phyloP scores from a whole-genome alignment of 495 filamentous ascomycete genomes.

The Talaromyces adpressus region DNA sequence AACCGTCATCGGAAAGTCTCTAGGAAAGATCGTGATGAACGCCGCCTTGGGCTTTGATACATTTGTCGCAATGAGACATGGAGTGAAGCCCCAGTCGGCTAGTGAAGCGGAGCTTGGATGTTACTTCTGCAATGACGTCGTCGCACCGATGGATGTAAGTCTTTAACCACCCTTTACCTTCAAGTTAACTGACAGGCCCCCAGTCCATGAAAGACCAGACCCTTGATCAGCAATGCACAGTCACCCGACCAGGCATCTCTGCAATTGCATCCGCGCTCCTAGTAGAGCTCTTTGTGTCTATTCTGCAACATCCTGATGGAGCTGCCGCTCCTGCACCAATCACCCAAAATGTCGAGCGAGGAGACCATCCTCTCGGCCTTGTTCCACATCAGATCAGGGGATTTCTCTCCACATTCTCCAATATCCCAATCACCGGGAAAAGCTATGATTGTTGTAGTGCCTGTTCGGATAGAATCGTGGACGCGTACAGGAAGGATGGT shows the following conservation, averaged over 20 bases:
- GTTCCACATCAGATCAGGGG: conserved; percentile 92
- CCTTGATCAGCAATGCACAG: conserved; percentile 96
- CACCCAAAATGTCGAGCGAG: conserved; percentile 44
- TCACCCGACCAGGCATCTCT: conserved; percentile 88
- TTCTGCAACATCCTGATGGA: conserved; percentile 75
- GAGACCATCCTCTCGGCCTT: conserved; percentile 73
- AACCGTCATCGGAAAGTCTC: conserved; percentile 93
- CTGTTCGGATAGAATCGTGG: conserved; percentile 70
- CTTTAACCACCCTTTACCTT: not conserved
- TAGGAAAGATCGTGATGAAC: conserved; percentile 92
- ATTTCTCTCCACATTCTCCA: conserved; percentile 80
- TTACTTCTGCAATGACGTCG: conserved; percentile 98
- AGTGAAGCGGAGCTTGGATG: conserved; percentile 64
- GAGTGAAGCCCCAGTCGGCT: conserved; percentile 40
- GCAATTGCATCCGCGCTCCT: conserved; percentile 88
- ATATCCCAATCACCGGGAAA: conserved; percentile 69
- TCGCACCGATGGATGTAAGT: conserved; percentile 88
- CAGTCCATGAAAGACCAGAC: conserved; percentile 90
- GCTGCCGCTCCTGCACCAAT: conserved; percentile 54
- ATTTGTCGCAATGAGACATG: conserved; percentile 95
- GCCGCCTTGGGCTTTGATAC: conserved; percentile 94
- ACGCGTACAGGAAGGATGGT: conserved; percentile 62
- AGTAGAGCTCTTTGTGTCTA: conserved; percentile 79
- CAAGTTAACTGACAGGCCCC: conserved; percentile 32
- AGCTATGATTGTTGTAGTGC: conserved; percentile 90